These are phyloP conservation scores for Aspergillus candidus DNA, from an alignment of 2,329 filamentous ascomycete genomes.

Conservation along the genomic window DNA sequence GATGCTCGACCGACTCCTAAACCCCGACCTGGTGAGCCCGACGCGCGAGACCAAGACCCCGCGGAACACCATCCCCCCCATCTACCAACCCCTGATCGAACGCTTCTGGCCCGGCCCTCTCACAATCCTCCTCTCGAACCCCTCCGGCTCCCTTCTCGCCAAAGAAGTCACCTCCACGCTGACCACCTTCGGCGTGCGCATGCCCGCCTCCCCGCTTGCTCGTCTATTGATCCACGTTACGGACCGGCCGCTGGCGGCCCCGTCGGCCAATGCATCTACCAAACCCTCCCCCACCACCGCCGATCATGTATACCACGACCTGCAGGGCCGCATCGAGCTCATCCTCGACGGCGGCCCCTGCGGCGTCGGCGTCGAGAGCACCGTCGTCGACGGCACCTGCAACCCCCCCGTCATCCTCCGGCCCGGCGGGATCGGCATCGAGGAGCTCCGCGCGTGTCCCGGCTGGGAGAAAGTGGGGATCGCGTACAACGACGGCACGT, in stretches of 20 bases:
- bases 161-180: conserved; percentile 89
- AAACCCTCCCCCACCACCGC: conserved; percentile 88
- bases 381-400: conserved; percentile 86
- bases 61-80: conserved; percentile 53
- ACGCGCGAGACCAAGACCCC: conserved; percentile 26
- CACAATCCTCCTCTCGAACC: conserved; percentile 80
- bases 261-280: conserved; percentile 90
- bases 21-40: conserved; percentile 25
- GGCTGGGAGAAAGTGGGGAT: conserved; percentile 77
- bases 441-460: conserved; percentile 63
- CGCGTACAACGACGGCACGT: conserved; percentile 71
- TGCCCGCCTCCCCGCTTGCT: conserved; percentile 81
- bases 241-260: conserved; percentile 75
- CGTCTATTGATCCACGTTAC: conserved; percentile 77
- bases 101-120: conserved; percentile 92
- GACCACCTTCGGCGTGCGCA: conserved; percentile 77
- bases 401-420: conserved; percentile 74
- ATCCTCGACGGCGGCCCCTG: conserved; percentile 88
- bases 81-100: conserved; percentile 72
- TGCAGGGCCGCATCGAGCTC: conserved; percentile 72
- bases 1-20: conserved; percentile 64
- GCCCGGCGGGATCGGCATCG: conserved; percentile 80
- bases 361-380: conserved; percentile 88
- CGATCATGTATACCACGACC: conserved; percentile 79
- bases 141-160: conserved; percentile 63